Evolutionary conservation across 768 basidiomycete genomes (phyloP).

Genomic region (Rhizopogon roseolus): DNA sequence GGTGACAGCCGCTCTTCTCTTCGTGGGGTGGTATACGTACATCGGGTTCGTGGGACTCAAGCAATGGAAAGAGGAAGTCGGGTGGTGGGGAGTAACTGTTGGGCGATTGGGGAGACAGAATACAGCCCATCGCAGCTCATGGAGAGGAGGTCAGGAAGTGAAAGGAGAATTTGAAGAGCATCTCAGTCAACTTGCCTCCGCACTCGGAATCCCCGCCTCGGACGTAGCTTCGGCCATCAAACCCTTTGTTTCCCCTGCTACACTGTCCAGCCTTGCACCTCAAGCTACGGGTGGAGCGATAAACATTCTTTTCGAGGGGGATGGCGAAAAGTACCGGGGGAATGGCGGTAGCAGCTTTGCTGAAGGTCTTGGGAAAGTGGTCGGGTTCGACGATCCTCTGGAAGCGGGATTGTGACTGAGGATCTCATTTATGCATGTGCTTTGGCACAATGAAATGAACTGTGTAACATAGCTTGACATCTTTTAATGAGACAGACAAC

Average conservation of each 20-base stretch:
- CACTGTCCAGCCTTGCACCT: constrained; percentile 46
- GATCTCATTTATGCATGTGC: no score
- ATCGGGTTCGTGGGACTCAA: constrained; percentile 38
- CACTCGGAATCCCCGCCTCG: constrained; percentile 54
- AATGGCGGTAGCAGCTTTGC: constrained; percentile 16
- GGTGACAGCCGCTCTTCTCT: constrained; percentile 33
- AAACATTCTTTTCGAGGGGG: constrained; percentile 26
- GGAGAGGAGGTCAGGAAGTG: not conserved
- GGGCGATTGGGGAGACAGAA: constrained; percentile 8
- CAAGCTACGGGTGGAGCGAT: constrained; percentile 43
- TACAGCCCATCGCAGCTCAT: constrained; percentile 4
- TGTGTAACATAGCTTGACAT: no score
- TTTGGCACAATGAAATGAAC: no score
- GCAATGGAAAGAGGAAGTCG: constrained; percentile 45
- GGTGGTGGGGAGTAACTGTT: constrained; percentile 44
- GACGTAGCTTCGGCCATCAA: constrained; percentile 62
- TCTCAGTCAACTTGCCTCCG: constrained; percentile 56
- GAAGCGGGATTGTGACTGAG: not conserved
- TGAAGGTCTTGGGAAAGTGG: constrained; percentile 34
- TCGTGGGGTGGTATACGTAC: constrained; percentile 49
- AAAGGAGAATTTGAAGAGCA: constrained; percentile 43
- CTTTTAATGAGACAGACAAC: no score
- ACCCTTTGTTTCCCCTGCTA: constrained; percentile 56
- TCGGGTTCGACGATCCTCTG: constrained; percentile 42
- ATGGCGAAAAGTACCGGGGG: not conserved